Base-by-base conservation (phyloP, 345 rosid genomes). In the Fremontodendron californicum region DNA sequence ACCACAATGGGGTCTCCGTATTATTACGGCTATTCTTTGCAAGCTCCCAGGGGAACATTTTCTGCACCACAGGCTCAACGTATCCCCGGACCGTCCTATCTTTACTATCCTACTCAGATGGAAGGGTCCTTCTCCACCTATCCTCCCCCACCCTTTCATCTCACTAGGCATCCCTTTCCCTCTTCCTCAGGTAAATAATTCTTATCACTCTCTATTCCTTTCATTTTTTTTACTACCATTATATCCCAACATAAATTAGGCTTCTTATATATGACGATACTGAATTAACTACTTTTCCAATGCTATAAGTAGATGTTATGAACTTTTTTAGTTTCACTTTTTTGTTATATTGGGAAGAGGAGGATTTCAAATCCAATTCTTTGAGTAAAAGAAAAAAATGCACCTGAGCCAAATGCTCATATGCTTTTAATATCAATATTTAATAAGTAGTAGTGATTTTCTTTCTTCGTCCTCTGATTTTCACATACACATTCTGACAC, bases 11-110 rank as follows among this genome's bases (percentile, higher is more conserved):
- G 76, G 51, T 57, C 87, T 70, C 89, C 94, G 4, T 87, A 85
- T 77, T 94, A 87, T 78, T 92, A 86, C 58, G 91, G 95, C 16
- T 92, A 90, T 66, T 84, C 94, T 13, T 74, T 88, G 83, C 93
- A 88, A 82, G 84, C 91, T 62, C 85, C 89, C 37, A 71, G 91
- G 80, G 89, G 90, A 74, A 75, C 87, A 64, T 79, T 85, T 78
- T 76, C 88, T 42, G 73, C 82, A 75, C 74, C 81, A 51, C 88
- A 63, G 73, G 77, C 83, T 48, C 89, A 73, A 31, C 90, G 87
- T 0, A 62, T 83, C 37, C 85, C 75, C 3, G 69, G 79, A 35
- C 86, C 86, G 9, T 75, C 90, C 25, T 88, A 81, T 82, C 79
- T 88, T 63, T 88, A 88, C 82, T 84, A 89, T 75, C 95, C 89